phyloP scores from a whole-genome alignment of 108 stramenopile genomes.

The Craspedostauros australis region DNA sequence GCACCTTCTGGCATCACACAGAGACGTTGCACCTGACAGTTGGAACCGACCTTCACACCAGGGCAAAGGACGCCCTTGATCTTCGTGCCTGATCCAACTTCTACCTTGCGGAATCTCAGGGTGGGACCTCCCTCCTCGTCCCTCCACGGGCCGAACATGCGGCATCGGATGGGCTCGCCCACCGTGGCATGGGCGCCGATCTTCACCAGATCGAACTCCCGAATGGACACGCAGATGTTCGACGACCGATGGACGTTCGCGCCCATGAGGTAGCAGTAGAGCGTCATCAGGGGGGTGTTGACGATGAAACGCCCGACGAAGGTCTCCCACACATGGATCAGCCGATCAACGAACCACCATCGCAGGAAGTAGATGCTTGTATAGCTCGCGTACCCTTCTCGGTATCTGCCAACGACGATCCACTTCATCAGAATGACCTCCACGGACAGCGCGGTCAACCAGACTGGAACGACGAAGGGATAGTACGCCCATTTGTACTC shows the following conservation, averaged over 20 bases:
- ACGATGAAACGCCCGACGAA: slow-evolving; percentile 2
- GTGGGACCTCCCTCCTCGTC: neutral
- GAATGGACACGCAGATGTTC: neutral
- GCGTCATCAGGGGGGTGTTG: slow-evolving; percentile 1
- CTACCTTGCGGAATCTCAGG: neutral
- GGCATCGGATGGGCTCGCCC: neutral
- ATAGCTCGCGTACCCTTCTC: neutral
- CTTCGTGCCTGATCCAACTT: neutral
- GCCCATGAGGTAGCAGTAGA: slow-evolving; percentile 3
- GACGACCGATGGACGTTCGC: neutral
- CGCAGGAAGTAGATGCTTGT: neutral
- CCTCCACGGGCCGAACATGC: slow-evolving; percentile 3
- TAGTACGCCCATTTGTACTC: neutral
- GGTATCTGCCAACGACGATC: slow-evolving; percentile 7
- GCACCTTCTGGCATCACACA: slow-evolving; percentile 1
- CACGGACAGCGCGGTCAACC: slow-evolving; percentile 2
- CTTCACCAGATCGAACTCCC: slow-evolving; percentile 6
- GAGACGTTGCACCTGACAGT: neutral
- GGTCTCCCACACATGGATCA: no score
- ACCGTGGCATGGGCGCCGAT: neutral
- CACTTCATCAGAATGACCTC: neutral
- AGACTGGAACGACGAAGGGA: neutral
- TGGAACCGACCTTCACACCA: neutral
- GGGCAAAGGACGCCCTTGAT: neutral
- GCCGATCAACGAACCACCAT: slow-evolving; percentile 8